Evolutionary conservation across 352 stramenopile genomes (phyloP).

Genomic region (Thalassiosira mediterranea): DNA sequence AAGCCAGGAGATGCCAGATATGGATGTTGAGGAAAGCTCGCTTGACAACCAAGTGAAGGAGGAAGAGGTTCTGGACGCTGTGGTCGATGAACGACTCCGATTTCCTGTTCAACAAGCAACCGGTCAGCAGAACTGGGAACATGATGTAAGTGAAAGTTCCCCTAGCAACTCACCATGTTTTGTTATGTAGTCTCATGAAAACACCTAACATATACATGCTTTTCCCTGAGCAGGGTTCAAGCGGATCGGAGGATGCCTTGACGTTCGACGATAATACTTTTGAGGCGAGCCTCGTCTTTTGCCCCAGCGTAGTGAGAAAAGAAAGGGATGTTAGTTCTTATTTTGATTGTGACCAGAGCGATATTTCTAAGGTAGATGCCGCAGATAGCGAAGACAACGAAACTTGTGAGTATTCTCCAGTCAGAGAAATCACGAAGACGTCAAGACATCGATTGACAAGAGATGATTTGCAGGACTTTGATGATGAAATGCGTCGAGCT

Average conservation of each 20-base stretch:
- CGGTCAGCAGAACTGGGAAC: no score
- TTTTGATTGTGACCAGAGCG: conserved; percentile 10
- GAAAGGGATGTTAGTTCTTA: background rate
- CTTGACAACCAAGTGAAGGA: background rate
- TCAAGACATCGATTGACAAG: background rate
- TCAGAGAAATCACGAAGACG: background rate
- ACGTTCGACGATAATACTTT: conserved; percentile 23
- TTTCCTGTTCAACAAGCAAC: no score
- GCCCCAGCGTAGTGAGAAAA: conserved; percentile 4
- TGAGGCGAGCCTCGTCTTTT: conserved; percentile 13
- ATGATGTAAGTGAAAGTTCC: no score
- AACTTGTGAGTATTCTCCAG: conserved; percentile 11
- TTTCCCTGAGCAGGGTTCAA: conserved; percentile 17
- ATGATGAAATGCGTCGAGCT: conserved; percentile 3
- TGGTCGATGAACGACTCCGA: no score
- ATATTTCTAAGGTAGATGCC: conserved; percentile 11
- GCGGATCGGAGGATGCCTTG: conserved; percentile 3
- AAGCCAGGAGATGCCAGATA: conserved; percentile 3
- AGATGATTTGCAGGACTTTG: conserved; percentile 10
- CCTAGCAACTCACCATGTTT: no score
- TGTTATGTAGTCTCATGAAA: no score
- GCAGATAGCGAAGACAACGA: conserved; percentile 18
- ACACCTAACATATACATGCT: no score
- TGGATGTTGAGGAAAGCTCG: no score
- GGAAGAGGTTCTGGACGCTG: no score